phyloP scores from a whole-genome alignment of 2,329 filamentous ascomycete genomes.

The Dactylella cylindrospora region DNA sequence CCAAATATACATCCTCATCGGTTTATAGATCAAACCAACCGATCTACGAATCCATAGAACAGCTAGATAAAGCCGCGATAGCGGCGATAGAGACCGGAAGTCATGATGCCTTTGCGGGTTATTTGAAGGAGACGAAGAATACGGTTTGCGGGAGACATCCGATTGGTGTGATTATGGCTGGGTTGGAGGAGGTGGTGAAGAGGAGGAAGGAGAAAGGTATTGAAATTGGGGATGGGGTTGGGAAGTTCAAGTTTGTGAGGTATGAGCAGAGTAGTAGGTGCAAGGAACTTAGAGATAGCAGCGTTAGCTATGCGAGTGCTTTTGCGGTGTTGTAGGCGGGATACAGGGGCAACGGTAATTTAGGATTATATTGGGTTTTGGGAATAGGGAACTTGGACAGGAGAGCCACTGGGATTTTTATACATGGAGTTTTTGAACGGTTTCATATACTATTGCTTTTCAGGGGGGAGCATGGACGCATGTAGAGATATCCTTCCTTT shows the following conservation, averaged over 20 bases:
- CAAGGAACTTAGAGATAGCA: slow-evolving; percentile 68
- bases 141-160: slow-evolving; percentile 94
- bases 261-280: slow-evolving; percentile 86
- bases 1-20: slow-evolving; percentile 49
- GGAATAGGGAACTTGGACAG: not conserved
- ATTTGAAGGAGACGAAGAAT: slow-evolving; percentile 73
- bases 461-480: not conserved
- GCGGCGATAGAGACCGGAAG: slow-evolving; percentile 75
- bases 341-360: slow-evolving; percentile 27
- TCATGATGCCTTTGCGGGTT: slow-evolving; percentile 69
- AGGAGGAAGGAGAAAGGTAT: slow-evolving; percentile 49
- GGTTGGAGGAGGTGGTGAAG: slow-evolving; percentile 66
- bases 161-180: slow-evolving; percentile 89
- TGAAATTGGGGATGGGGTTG: slow-evolving; percentile 51
- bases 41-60: slow-evolving; percentile 82
- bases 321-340: slow-evolving; percentile 70
- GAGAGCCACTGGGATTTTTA: not conserved
- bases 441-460: not conserved
- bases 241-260: slow-evolving; percentile 73
- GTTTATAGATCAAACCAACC: slow-evolving; percentile 51
- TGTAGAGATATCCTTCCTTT: not conserved
- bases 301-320: slow-evolving; percentile 92
- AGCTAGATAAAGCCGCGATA: slow-evolving; percentile 79
- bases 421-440: not conserved
- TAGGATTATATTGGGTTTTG: not conserved